Conservation (phyloP, 2,329 filamentous ascomycete species). For the Cryphonectria parasitica region DNA sequence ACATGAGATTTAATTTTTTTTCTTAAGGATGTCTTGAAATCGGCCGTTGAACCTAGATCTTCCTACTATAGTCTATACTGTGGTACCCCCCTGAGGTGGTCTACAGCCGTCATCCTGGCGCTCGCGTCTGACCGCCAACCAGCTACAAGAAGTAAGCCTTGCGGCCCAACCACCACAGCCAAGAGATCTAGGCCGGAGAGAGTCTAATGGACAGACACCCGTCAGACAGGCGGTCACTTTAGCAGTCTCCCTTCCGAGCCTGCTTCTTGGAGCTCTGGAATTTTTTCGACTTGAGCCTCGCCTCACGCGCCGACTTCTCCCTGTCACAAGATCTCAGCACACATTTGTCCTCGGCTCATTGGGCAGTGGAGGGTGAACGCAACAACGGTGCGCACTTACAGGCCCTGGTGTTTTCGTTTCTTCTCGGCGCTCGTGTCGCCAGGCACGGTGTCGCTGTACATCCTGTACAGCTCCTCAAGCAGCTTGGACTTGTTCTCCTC, state of each 20-base stretch:
- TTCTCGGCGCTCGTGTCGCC: conserved; percentile 51
- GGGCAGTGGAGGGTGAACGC: neutral
- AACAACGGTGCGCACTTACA: conserved; percentile 43
- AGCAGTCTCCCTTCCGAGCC: conserved; percentile 20
- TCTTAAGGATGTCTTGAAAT: neutral
- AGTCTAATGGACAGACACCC: neutral
- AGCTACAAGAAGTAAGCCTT: neutral
- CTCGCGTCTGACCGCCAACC: neutral
- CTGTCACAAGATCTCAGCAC: conserved; percentile 39
- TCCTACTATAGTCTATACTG: neutral
- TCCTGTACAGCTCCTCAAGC: conserved; percentile 49
- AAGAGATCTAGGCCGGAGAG: neutral
- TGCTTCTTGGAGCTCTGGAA: conserved; percentile 53
- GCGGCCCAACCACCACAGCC: neutral
- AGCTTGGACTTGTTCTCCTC: conserved; percentile 57
- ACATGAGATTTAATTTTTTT: neutral
- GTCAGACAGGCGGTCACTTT: neutral
- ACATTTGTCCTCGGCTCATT: neutral
- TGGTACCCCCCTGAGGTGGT: conserved; percentile 16
- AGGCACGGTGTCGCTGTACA: conserved; percentile 53
- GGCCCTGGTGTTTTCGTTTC: conserved; percentile 51
- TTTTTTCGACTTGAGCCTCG: conserved; percentile 53
- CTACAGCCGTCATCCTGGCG: conserved; percentile 26
- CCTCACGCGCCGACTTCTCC: conserved; percentile 50
- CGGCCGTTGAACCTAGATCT: neutral